Percentiles rank a stretch among this genome's conserved stretches.
Evolutionary conservation across 192 early-diverging fungal genomes (phyloP).

Genomic region (Podila horticola): DNA sequence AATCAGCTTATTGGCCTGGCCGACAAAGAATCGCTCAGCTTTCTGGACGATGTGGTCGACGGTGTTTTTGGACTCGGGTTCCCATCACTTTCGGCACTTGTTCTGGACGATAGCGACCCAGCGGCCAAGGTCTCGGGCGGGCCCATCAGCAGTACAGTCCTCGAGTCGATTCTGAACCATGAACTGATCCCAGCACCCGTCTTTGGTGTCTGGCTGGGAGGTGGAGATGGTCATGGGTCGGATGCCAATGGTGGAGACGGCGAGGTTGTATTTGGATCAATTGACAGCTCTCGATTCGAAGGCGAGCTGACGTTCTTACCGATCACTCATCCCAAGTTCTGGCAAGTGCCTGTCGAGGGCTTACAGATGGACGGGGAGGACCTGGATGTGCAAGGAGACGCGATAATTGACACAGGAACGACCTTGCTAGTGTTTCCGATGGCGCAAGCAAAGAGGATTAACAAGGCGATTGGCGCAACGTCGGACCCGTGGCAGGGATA

Average conservation of each 20-base stretch:
- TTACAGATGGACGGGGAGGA: slow-evolving; percentile 49
- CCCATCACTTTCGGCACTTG: slow-evolving; percentile 41
- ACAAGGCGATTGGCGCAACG: slow-evolving; percentile 50
- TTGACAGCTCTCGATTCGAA: slow-evolving; percentile 57
- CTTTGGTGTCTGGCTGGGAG: slow-evolving; percentile 77
- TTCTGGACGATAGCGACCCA: slow-evolving; percentile 6
- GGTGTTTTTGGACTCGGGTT: slow-evolving; percentile 76
- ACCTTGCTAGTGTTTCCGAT: slow-evolving; percentile 71
- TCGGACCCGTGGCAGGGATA: slow-evolving; percentile 36
- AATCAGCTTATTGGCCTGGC: slow-evolving; percentile 73
- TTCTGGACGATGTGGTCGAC: slow-evolving; percentile 69
- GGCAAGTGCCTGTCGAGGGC: slow-evolving; percentile 63
- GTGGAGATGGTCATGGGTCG: slow-evolving; percentile 44
- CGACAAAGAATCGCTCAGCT: slow-evolving; percentile 62
- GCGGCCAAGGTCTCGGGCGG: neutral
- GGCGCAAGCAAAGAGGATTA: slow-evolving; percentile 58
- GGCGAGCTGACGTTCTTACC: slow-evolving; percentile 66
- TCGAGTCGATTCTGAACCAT: slow-evolving; percentile 65
- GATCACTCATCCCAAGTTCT: slow-evolving; percentile 60
- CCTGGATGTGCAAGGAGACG: slow-evolving; percentile 30
- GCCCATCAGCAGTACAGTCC: slow-evolving; percentile 52
- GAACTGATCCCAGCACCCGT: slow-evolving; percentile 65
- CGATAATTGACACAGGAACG: slow-evolving; percentile 74
- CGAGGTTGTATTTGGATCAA: slow-evolving; percentile 69
- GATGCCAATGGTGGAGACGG: slow-evolving; percentile 54